Base-by-base conservation (phyloP, 192 early-diverging fungal genomes). In the Endogone sp. region DNA sequence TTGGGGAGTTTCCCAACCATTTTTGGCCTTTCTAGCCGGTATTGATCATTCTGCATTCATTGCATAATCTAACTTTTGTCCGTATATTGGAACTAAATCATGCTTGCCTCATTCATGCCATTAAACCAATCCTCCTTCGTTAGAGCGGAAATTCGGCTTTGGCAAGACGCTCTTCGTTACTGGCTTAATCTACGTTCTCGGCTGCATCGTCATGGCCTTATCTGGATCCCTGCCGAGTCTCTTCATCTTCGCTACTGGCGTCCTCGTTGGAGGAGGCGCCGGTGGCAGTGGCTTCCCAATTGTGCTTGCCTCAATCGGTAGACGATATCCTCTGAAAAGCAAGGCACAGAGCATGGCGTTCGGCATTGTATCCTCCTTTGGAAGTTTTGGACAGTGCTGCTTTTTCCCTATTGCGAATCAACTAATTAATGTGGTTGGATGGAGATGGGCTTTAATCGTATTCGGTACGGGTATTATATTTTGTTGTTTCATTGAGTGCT, bases 321-420 rank as follows among this genome's bases (percentile, higher is more conserved):
- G 76, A 56, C 71, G 65, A 3, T 69, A 64, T 23, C 67, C 68
- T 25, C 71, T 60, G 55, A 31, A 61, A 2, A 70, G 67, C 29
- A 62, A 67, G 24, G 25, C 61, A 26, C 76, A 73, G 56, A 60
- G 30, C 2, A 22, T 73, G 22, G 71, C 71, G 0, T 78, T 78
- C 32, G 76, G 76, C 6, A 57, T 78, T 26, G 76, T 78, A 2
- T 73, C 71, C 4, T 60, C 67, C 26, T 70, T 73, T n/a, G 76
- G 76, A 24, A 78, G 76, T 55, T 66, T 78, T 22, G 76, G 76
- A n/a, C 76, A 78, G 65, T 69, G 67, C 26, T 63, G 58, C 21
- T 78, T 73, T 27, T 64, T 78, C n/a, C 76, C 76, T 3, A 69
- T 78, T 22, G 56, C 71, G 4, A 71, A 60, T 56, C 60, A 20